These are phyloP conservation scores for Skeletonema marinoi DNA, from an alignment of 108 stramenopile genomes.

Conservation along the genomic window DNA sequence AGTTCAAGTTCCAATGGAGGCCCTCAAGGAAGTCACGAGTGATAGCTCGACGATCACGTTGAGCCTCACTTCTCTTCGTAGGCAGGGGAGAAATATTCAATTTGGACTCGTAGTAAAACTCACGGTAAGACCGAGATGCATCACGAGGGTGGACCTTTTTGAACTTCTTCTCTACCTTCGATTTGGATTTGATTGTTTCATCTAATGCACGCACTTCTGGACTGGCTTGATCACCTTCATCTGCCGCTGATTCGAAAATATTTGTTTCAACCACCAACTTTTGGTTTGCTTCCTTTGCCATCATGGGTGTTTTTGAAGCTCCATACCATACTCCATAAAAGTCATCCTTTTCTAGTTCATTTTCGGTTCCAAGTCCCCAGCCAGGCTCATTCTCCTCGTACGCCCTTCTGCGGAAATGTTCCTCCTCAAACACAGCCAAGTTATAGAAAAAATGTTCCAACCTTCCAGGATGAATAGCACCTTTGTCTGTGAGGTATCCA, in stretches of 20 bases:
- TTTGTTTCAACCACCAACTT: slow-evolving; percentile 50
- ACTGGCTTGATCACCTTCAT: background rate
- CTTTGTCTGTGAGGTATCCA: slow-evolving; percentile 92
- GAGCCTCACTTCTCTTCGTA: slow-evolving; percentile 41
- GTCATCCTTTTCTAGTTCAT: slow-evolving; percentile 72
- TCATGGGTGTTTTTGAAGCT: slow-evolving; percentile 63
- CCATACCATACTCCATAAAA: slow-evolving; percentile 81
- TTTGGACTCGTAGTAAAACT: slow-evolving; percentile 94
- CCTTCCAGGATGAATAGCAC: slow-evolving; percentile 86
- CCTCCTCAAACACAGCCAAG: slow-evolving; percentile 88
- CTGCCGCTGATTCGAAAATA: slow-evolving; percentile 9
- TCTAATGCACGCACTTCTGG: slow-evolving; percentile 17
- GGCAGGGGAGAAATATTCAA: slow-evolving; percentile 69
- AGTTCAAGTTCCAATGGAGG: slow-evolving; percentile 93
- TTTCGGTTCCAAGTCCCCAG: slow-evolving; percentile 72
- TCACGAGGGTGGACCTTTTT: slow-evolving; percentile 67
- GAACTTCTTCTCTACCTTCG: slow-evolving; percentile 60
- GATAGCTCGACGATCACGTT: slow-evolving; percentile 77
- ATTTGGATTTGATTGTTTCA: slow-evolving; percentile 32
- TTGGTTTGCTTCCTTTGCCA: slow-evolving; percentile 65
- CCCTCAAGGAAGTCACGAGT: slow-evolving; percentile 91
- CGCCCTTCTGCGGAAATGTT: slow-evolving; percentile 90
- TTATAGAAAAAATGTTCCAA: slow-evolving; percentile 93
- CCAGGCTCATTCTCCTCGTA: slow-evolving; percentile 93
- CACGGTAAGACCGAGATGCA: slow-evolving; percentile 83